phyloP scores from a whole-genome alignment of 2,329 filamentous ascomycete species.

The Fusarium caatingaense region DNA sequence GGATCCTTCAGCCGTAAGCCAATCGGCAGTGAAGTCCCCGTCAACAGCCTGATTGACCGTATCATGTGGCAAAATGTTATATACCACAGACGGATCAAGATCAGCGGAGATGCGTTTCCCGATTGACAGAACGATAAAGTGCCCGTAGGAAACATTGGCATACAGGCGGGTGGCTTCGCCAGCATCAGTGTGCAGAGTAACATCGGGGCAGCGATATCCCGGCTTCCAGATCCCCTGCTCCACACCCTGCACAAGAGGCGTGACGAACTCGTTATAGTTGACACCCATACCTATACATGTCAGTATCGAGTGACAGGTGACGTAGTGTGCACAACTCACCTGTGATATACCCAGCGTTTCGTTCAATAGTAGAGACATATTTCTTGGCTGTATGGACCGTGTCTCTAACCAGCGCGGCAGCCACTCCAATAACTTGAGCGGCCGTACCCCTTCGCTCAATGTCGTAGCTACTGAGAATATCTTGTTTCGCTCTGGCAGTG shows the following conservation, averaged over 20 bases:
- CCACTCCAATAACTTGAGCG: conserved; percentile 59
- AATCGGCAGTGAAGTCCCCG: conserved; percentile 15
- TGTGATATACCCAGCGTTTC: conserved; percentile 61
- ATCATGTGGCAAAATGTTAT: background rate
- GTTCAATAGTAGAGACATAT: conserved; percentile 60
- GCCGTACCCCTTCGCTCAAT: conserved; percentile 57
- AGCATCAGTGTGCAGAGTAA: background rate
- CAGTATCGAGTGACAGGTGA: background rate
- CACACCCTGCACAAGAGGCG: conserved; percentile 16
- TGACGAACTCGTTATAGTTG: conserved; percentile 19
- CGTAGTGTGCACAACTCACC: conserved; percentile 43
- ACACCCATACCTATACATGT: conserved; percentile 26
- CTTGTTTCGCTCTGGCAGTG: background rate
- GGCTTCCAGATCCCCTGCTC: conserved; percentile 24
- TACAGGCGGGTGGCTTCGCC: conserved; percentile 14
- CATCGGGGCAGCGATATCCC: conserved; percentile 32
- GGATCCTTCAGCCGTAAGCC: background rate
- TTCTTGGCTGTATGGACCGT: conserved; percentile 57
- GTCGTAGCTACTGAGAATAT: conserved; percentile 57
- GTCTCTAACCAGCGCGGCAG: conserved; percentile 58
- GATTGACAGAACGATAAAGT: conserved; percentile 2
- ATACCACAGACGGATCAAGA: background rate
- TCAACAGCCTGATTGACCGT: rapidly evolving
- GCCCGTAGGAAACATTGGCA: background rate
- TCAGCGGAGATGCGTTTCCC: background rate